Base-by-base conservation (phyloP, 2,329 filamentous ascomycete species). In the Leptographium wingfieldii region DNA sequence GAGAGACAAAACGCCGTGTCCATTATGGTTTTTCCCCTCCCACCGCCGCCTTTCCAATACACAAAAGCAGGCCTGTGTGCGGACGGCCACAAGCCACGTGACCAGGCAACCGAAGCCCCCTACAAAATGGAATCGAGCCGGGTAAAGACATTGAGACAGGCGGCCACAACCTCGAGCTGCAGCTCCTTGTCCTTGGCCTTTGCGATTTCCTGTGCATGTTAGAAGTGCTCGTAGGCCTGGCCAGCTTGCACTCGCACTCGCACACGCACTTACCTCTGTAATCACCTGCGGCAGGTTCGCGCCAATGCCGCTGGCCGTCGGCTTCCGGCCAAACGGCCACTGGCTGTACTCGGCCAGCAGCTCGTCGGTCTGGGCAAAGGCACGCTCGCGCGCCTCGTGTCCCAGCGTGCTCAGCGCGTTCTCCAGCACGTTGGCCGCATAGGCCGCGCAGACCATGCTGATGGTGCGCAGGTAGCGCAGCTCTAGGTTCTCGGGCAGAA, bases 351-450 rank as follows among this genome's bases (percentile, higher is more conserved):
- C 92, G 51, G 90, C 90, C 61, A 99, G 78, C 65, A 99, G 76
- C 75, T 97, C 94, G 72, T 99, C 94, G 22, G 96, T 95, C 77
- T 97, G 92, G 49, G 91, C 90, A 73, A 97, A 99, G 5, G 94
- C 92, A 66, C 92, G 81, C 75, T 99, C 94, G 67, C 94, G 81
- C 60, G 92, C 86, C 77, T 99, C 94, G 71, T 97, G 94, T 66
- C 92, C 90, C 64, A 99, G 83, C 16, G 89, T 95, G 60, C 89
- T 90, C 68, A 99, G 77, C n/a, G 92, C 94, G 70, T 99, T 99
- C 77, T 99, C 94, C 61, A 99, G 82, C 33, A 99, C 94, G 69
- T 99, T 99, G 63, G 94, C 94, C 54, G 94, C 94, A 73, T 99
- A 97, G 54, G 94, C 92, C 57, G 92, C 94, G 76, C 94, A 99